phyloP scores from a whole-genome alignment of 257 asterid genomes.

The Primulina huaijiensis region DNA sequence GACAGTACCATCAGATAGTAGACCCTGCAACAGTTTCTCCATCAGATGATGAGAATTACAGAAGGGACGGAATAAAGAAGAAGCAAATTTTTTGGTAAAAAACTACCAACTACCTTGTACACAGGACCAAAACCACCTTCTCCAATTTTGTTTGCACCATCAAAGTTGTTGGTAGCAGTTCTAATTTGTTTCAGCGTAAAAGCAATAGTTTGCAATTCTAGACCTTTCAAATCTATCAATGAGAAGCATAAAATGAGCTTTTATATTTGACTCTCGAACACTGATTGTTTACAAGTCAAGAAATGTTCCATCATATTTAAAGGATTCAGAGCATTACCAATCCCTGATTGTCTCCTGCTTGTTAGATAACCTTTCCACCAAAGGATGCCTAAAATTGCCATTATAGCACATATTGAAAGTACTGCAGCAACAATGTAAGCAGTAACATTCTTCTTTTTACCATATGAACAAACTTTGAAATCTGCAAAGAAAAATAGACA shows the following conservation, averaged over 20 bases:
- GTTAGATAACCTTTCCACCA: slow-evolving; percentile 62
- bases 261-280: slow-evolving; percentile 1
- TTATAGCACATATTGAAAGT: slow-evolving; percentile 29
- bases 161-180: slow-evolving; percentile 84
- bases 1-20: slow-evolving; percentile 60
- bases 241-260: slow-evolving; percentile 16
- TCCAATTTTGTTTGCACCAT: slow-evolving; percentile 66
- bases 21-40: slow-evolving; percentile 47
- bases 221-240: slow-evolving; percentile 59
- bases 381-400: slow-evolving; percentile 41
- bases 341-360: slow-evolving; percentile 38
- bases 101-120: slow-evolving; percentile 52
- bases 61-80: not conserved
- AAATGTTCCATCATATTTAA: not conserved
- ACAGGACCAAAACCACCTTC: slow-evolving; percentile 98
- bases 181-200: slow-evolving; percentile 73
- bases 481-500: slow-evolving; percentile 37
- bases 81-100: not conserved
- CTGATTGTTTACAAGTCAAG: slow-evolving; percentile 13
- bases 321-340: slow-evolving; percentile 37
- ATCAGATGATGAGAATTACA: slow-evolving; percentile 22
- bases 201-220: slow-evolving; percentile 59
- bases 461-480: slow-evolving; percentile 58
- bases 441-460: slow-evolving; percentile 49
- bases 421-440: slow-evolving; percentile 49